Percentiles rank a stretch among this genome's conserved stretches.
These are phyloP conservation scores for Trichosporon faecale DNA, from an alignment of 1,284 basidiomycete genomes.

Conservation along the genomic window DNA sequence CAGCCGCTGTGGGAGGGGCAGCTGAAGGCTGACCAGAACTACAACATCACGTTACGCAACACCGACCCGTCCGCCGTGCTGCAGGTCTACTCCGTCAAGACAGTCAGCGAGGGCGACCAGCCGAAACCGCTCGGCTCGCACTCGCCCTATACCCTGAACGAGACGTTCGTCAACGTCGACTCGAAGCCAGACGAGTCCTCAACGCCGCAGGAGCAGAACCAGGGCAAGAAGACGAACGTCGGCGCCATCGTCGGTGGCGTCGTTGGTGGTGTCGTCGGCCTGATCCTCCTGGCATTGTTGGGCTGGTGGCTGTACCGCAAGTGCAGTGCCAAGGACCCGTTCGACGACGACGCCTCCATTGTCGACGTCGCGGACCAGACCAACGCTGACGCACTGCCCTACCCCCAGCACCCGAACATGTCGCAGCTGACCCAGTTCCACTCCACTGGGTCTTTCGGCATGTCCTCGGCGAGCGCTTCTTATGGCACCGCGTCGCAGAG, in stretches of 20 bases:
- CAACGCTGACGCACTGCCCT: background rate
- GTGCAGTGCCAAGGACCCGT: background rate
- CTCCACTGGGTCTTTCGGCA: background rate
- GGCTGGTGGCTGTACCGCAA: background rate
- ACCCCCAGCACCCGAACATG: background rate
- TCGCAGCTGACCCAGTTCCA: constrained; percentile 1
- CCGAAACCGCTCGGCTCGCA: background rate
- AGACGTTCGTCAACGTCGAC: background rate
- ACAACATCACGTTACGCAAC: background rate
- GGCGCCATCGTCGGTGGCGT: constrained; percentile 2
- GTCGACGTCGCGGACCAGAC: background rate
- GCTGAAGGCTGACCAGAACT: background rate
- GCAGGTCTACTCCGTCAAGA: background rate
- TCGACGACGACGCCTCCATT: background rate
- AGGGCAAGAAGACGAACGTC: background rate
- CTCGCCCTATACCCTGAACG: background rate
- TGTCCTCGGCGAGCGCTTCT: background rate
- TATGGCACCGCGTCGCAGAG: background rate
- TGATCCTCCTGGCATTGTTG: background rate
- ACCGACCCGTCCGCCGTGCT: background rate
- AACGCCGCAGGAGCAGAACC: too few relatives aligned
- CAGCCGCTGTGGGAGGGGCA: constrained; percentile 9
- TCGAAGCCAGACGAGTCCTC: background rate
- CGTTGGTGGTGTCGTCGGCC: background rate
- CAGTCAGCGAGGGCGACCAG: background rate